Base-by-base conservation (phyloP, 331 rosid genomes). In the Malus hybrid region DNA sequence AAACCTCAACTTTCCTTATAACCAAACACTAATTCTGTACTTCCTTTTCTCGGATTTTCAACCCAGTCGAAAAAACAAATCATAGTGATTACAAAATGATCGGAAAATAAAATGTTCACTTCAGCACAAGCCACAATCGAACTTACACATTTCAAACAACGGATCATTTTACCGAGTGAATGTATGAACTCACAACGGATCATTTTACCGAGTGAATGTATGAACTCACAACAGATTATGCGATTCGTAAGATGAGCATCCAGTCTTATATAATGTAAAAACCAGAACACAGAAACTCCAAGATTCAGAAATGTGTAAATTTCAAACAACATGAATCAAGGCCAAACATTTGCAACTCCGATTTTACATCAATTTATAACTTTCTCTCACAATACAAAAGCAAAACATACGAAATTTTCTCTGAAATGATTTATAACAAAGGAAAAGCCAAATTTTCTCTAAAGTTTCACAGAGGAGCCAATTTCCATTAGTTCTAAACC, bases 51-150 rank as follows among this genome's bases (percentile, higher is more conserved):
- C 68, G 75, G 78, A 65, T 36, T 66, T 61, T 74, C 46, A 52
- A 36, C 79, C 83, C 74, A 67, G 66, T 66, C 2, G 67, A 62
- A 70, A 74, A 61, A n/a, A 19, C 29, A 58, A 57, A 14, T 36
- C 63, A 48, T 22, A 34, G 22, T 12, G 1, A 57, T 28, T 33
- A 11, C 10, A 5, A 39, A 66, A 63, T 44, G 10, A 72, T 46
- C 22, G 28, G 26, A 56, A 7, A 19, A n/a, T 22, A 67, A 22
- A 33, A 0, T 55, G 33, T 18, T 29, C 24, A 24, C 24, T 24
- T 24, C 39, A 44, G 29, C 29, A 69, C 66, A 33, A 67, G 24
- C 33, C 29, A 53, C 63, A 64, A 24, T 36, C 6, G 14, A 50
- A 33, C 19, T 32, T 28, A 46, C 44, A 50, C 34, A 7, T 14